Evolutionary conservation across 352 stramenopile genomes (phyloP).

Genomic region (Globisporangium nodosum): DNA sequence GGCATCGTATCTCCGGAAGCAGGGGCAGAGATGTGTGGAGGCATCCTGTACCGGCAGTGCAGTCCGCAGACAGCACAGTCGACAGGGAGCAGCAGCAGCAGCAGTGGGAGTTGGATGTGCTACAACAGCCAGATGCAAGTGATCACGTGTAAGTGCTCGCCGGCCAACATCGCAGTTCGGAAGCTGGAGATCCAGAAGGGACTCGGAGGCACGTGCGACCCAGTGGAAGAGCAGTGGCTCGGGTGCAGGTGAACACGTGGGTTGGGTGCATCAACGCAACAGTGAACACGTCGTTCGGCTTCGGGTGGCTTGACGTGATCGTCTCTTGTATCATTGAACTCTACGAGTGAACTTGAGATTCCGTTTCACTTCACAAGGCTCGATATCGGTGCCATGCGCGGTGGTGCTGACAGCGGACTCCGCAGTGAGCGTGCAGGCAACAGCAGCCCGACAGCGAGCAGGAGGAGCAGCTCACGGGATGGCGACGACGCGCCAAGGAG

Average conservation of each 20-base stretch:
- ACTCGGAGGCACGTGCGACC: constrained; percentile 13
- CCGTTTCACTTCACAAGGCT: background rate
- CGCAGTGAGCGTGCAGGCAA: background rate
- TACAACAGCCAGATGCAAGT: constrained; percentile 20
- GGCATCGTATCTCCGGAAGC: background rate
- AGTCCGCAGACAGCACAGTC: background rate
- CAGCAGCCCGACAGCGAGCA: background rate
- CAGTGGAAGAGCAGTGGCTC: constrained; percentile 19
- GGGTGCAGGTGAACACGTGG: constrained; percentile 8
- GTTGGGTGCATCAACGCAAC: too few species aligned
- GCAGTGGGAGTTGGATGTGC: constrained; percentile 16
- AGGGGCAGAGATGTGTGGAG: constrained; percentile 1
- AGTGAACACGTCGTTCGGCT: background rate
- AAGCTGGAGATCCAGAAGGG: constrained; percentile 18
- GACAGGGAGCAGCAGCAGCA: background rate
- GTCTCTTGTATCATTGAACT: too few species aligned
- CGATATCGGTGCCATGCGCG: background rate
- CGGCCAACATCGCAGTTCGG: constrained; percentile 9
- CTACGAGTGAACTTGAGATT: background rate
- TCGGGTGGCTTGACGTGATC: too few species aligned
- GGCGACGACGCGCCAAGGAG: constrained; percentile 1
- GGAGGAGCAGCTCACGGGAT: background rate
- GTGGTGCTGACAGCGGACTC: background rate
- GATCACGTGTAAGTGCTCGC: constrained; percentile 11
- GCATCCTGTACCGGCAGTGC: constrained; percentile 18